Evolutionary conservation across 1,139 yeast genomes (phyloP), one percentile per base, ranked within the genome.

Genomic region (Oligophagozyma castellii): DNA sequence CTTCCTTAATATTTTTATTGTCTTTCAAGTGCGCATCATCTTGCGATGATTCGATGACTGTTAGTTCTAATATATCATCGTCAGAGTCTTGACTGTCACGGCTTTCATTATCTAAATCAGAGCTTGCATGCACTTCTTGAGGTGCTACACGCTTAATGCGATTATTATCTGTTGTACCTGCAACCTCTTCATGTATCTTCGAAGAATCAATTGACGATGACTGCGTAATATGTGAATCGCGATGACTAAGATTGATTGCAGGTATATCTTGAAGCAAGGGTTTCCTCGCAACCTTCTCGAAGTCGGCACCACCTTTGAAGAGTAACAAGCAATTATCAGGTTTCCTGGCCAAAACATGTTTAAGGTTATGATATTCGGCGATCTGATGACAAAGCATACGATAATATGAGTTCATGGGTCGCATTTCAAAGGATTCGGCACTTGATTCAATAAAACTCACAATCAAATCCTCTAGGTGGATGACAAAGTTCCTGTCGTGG

Each of bases 351-450:
- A 67, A 41, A 5, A 60, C 59, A 39, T 71, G 78, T 12, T 68
- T 70, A 32, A 77, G 50, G 16, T 61, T 57, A 44, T 76, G 75
- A 48, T 74, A 74, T 23, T 73, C 77, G 11, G 84, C 79, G 19
- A 75, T 54, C 37, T 76, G 78, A 48, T 77, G 84, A 1, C 76
- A 64, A 31, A 77, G 52, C 22, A 77, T 54, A 38, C 86, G 55
- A 40, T 70, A 73, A 48, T 73, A 77, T 2, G 81, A 72, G 48
- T 77, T 77, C 61, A 70, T 47, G 63, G 73, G 46, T 20, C 63
- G 54, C 43, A 70, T 43, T 29, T 65, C 60, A 46, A 65, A 60
- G 0, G 69, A 59, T 25, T 58, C 62, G 2, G 57, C 59, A 20
- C 38, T 44, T 3, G 61, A 52, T 5, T 46, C 38, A 13, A 55